A percentile compares a stretch with the other conserved stretches of the same genome.
phyloP scores from a whole-genome alignment of 176 grass and related monocot species.

The bread wheat (Triticum aestivum) region DNA sequence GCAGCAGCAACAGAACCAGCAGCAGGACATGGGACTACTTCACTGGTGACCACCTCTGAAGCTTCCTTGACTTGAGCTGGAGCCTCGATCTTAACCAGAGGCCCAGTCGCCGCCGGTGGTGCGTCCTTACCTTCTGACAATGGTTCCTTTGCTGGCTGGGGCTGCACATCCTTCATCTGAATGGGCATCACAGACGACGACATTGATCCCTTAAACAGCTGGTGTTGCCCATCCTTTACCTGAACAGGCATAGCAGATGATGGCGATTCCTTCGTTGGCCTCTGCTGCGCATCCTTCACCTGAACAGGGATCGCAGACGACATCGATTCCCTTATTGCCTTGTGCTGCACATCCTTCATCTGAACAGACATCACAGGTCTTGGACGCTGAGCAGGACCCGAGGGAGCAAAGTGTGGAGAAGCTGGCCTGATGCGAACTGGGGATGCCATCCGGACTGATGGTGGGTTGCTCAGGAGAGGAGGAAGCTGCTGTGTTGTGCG shows the following conservation, averaged over 20 bases:
- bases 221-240: slow-evolving; percentile 51
- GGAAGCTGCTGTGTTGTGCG: slow-evolving; percentile 53
- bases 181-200: slow-evolving; percentile 43
- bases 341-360: slow-evolving; percentile 56
- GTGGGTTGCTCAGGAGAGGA: slow-evolving; percentile 61
- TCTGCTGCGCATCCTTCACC: slow-evolving; percentile 53
- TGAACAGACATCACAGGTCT: slow-evolving; percentile 52
- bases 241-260: slow-evolving; percentile 54
- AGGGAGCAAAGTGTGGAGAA: slow-evolving; percentile 62
- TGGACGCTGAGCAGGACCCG: slow-evolving; percentile 31
- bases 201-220: slow-evolving; percentile 21
- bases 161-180: slow-evolving; percentile 65
- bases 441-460: slow-evolving; percentile 71
- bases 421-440: slow-evolving; percentile 78
- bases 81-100: slow-evolving; percentile 33
- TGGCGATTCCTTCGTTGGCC: slow-evolving; percentile 16
- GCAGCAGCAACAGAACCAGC: neutral
- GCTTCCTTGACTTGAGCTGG: slow-evolving; percentile 48
- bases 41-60: neutral
- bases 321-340: slow-evolving; percentile 17
- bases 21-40: neutral
- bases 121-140: slow-evolving; percentile 12
- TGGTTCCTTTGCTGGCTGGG: slow-evolving; percentile 2
- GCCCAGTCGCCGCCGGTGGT: neutral
- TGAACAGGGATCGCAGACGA: slow-evolving; percentile 52